These are phyloP conservation scores for Rhytidiadelphus loreus DNA, from an alignment of 225 moss, liverwort and hornwort species.

Conservation along the genomic window DNA sequence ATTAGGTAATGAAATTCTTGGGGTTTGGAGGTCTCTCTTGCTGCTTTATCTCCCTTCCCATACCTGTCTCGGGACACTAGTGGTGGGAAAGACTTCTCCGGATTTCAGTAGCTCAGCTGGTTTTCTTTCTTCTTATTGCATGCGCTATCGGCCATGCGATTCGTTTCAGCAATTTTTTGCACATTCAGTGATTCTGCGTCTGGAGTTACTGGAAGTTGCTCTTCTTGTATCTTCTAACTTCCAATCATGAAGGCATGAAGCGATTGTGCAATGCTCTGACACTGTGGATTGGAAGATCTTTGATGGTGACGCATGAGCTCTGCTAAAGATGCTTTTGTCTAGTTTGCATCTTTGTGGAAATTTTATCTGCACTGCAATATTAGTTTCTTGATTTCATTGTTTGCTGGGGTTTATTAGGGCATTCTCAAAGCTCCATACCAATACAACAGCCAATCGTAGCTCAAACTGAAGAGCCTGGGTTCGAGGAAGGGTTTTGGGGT, in stretches of 20 bases:
- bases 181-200: neutral
- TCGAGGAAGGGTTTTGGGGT: slow-evolving; percentile 29
- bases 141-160: neutral
- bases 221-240: neutral
- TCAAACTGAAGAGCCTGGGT: slow-evolving; percentile 4
- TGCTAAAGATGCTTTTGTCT: neutral
- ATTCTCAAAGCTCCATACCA: neutral
- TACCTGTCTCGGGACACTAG: neutral
- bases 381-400: neutral
- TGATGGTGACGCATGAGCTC: neutral
- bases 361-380: neutral
- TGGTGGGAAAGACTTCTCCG: neutral
- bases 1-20: neutral
- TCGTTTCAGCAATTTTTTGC: neutral
- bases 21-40: neutral
- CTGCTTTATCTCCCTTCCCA: neutral
- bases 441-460: neutral
- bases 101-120: neutral
- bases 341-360: neutral
- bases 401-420: slow-evolving; percentile 1
- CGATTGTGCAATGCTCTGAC: neutral
- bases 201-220: neutral
- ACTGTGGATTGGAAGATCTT: neutral
- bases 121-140: neutral
- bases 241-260: neutral